A percentile compares a stretch with the other conserved stretches of the same genome.
Evolutionary conservation across 257 asterid genomes (phyloP).

Genomic region (Dorcoceras hygrometricum): DNA sequence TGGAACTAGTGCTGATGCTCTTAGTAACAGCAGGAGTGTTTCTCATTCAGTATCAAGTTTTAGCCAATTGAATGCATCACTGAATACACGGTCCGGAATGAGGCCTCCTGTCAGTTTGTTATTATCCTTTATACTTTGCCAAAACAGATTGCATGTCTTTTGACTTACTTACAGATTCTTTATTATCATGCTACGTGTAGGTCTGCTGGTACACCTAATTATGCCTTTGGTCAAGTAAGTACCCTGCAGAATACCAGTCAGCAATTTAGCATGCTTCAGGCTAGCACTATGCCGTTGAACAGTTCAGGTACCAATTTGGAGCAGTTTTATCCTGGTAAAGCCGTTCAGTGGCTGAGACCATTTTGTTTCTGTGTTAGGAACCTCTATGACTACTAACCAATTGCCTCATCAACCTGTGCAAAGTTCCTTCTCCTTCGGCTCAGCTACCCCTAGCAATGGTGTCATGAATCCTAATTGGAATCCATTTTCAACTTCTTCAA

Average conservation of each 20-base stretch:
- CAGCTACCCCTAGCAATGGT: constrained; percentile 37
- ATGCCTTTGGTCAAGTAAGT: constrained; percentile 58
- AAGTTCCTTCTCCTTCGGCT: constrained; percentile 40
- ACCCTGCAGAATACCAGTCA: constrained; percentile 46
- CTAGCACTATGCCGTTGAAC: constrained; percentile 37
- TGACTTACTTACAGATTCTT: constrained; percentile 21
- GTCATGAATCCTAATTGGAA: constrained; percentile 36
- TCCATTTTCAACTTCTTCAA: constrained; percentile 41
- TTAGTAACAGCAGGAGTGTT: constrained; percentile 32
- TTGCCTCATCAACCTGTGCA: constrained; percentile 37
- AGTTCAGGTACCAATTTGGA: constrained; percentile 42
- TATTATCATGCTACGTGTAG: constrained; percentile 39
- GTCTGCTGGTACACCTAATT: constrained; percentile 51
- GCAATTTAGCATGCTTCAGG: constrained; percentile 39
- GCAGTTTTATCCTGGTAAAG: constrained; percentile 15
- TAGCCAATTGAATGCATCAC: constrained; percentile 58
- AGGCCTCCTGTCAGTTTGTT: constrained; percentile 23
- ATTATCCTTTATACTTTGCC: constrained; percentile 17
- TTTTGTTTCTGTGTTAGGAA: constrained; percentile 35
- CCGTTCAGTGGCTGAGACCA: constrained; percentile 5
- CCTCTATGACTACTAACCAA: constrained; percentile 42
- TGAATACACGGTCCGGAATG: constrained; percentile 52
- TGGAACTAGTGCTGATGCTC: constrained; percentile 29
- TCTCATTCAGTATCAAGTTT: constrained; percentile 65
- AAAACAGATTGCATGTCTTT: constrained; percentile 2